A percentile compares a stretch with the other conserved stretches of the same genome.
These are phyloP conservation scores for Clonostachys rhizophaga DNA, from an alignment of 2,329 filamentous ascomycete genomes.

Conservation along the genomic window DNA sequence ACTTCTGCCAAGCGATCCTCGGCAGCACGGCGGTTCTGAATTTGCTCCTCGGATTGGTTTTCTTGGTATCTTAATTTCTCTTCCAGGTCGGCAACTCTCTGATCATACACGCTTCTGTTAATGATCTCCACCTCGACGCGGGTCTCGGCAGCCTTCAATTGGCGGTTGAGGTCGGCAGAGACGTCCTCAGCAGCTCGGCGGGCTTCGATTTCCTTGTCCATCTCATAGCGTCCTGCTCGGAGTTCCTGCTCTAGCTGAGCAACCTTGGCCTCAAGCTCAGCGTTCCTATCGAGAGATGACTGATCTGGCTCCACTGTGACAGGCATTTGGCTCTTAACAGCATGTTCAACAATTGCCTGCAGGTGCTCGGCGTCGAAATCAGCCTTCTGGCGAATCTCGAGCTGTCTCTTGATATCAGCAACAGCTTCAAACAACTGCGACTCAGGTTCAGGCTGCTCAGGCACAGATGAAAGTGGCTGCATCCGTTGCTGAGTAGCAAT, in stretches of 20 bases:
- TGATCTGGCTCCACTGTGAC: conserved; percentile 44
- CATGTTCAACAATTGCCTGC: conserved; percentile 58
- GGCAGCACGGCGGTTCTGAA: conserved; percentile 57
- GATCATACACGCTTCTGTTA: conserved; percentile 52
- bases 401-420: conserved; percentile 53
- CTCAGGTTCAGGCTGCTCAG: conserved; percentile 12
- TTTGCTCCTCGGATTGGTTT: conserved; percentile 58
- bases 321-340: conserved; percentile 52
- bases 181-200: conserved; percentile 49
- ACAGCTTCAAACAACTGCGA: conserved; percentile 63
- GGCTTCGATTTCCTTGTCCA: conserved; percentile 41
- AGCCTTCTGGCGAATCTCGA: conserved; percentile 12
- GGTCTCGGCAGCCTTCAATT: conserved; percentile 52
- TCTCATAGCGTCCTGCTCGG: conserved; percentile 37
- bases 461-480: conserved; percentile 19
- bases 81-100: conserved; percentile 65
- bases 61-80: conserved; percentile 62
- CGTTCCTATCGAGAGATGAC: conserved; percentile 45
- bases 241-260: conserved; percentile 55
- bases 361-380: conserved; percentile 41
- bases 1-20: conserved; percentile 70
- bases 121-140: conserved; percentile 57
- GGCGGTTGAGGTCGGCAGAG: conserved; percentile 45
- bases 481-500: conserved; percentile 52
- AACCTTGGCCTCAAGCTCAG: conserved; percentile 56